A percentile compares a stretch with the other conserved stretches of the same genome.
These are phyloP conservation scores for Clarireedia homoeocarpa DNA, from an alignment of 2,329 filamentous ascomycete species.

Conservation along the genomic window DNA sequence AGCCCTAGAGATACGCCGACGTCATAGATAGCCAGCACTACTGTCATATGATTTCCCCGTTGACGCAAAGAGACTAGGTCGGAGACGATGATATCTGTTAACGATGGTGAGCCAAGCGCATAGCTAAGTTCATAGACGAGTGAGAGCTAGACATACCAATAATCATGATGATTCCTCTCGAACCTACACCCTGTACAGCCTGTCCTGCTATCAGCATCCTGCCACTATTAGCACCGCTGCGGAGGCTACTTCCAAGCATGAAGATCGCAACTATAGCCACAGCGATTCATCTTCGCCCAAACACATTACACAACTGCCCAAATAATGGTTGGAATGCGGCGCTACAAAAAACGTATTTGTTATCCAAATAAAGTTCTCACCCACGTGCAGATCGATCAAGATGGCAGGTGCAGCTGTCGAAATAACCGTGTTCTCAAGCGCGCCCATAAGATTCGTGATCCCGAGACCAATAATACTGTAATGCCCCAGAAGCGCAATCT, in stretches of 20 bases:
- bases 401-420: conserved; percentile 53
- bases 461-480: no score
- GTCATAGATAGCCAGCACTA: conserved; percentile 33
- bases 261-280: conserved; percentile 39
- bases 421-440: conserved; percentile 40
- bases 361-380: conserved; percentile 59
- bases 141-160: background rate
- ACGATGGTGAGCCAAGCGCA: conserved; percentile 36
- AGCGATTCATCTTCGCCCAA: conserved; percentile 39
- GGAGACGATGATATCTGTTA: conserved; percentile 41
- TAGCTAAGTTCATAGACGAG: conserved; percentile 14
- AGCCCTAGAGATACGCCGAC: conserved; percentile 35
- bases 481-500: no score
- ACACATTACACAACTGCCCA: conserved; percentile 44
- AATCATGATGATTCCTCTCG: conserved; percentile 35
- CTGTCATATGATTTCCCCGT: conserved; percentile 35
- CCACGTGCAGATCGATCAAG: conserved; percentile 39
- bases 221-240: conserved; percentile 37
- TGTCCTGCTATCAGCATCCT: conserved; percentile 44
- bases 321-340: conserved; percentile 18
- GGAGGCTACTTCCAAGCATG: conserved; percentile 44
- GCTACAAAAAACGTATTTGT: conserved; percentile 55
- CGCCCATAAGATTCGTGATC: conserved; percentile 17
- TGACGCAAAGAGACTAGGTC: conserved; percentile 43
- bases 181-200: background rate